Percentiles rank a stretch among this genome's conserved stretches.
These are phyloP conservation scores for Apium graveolens DNA, from an alignment of 129 eudicot genomes.

Conservation along the genomic window DNA sequence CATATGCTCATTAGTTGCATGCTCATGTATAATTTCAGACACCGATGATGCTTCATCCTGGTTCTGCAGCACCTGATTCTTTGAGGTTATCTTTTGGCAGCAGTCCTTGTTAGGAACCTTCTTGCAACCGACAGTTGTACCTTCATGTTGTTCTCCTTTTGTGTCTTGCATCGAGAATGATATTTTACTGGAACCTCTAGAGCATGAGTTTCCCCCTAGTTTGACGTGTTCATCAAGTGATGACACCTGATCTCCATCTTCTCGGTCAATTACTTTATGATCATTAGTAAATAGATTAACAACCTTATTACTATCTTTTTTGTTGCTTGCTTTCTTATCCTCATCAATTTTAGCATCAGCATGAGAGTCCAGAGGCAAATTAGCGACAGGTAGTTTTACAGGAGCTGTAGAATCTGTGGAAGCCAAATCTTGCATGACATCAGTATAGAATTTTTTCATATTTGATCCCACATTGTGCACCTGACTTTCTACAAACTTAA, in stretches of 20 bases:
- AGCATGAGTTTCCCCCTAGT: neutral
- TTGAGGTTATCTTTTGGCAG: constrained; percentile 15
- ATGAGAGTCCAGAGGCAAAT: constrained; percentile 46
- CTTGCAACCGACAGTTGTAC: constrained; percentile 16
- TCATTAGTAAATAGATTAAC: constrained; percentile 12
- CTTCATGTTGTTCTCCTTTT: constrained; percentile 3
- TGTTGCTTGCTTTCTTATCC: constrained; percentile 27
- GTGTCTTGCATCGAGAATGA: neutral
- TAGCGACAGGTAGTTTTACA: constrained; percentile 37
- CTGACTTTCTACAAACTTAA: constrained; percentile 82
- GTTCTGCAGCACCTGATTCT: constrained; percentile 28
- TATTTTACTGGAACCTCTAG: neutral
- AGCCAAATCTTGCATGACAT: constrained; percentile 76
- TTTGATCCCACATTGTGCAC: constrained; percentile 76
- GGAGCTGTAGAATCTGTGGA: constrained; percentile 48
- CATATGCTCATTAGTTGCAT: constrained; percentile 18
- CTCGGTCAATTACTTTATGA: constrained; percentile 4
- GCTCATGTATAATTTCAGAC: constrained; percentile 21
- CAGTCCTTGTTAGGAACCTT: neutral
- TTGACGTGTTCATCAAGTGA: constrained; percentile 1
- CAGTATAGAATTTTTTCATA: constrained; percentile 81
- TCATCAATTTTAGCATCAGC: constrained; percentile 30
- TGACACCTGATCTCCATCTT: constrained; percentile 4
- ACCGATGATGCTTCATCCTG: constrained; percentile 18
- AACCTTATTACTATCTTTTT: constrained; percentile 16